Conservation (phyloP, 73 alveolate species). For the Paramecium primaurelia region DNA sequence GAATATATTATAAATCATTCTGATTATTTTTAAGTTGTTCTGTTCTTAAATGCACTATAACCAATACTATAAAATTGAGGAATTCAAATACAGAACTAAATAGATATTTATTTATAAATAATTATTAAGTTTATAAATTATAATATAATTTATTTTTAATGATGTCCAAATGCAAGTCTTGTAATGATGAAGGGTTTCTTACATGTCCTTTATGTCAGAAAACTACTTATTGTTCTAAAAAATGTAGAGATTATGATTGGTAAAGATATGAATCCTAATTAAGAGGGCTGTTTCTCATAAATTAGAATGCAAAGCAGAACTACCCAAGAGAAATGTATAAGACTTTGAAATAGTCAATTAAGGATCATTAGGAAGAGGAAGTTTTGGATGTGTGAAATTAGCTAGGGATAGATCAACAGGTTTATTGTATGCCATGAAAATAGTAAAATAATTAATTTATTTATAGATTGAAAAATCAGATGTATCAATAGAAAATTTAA, state of each 20-base stretch:
- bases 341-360: constrained; percentile 27
- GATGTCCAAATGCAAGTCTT: constrained; percentile 10
- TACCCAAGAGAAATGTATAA: not conserved
- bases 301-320: constrained; percentile 17
- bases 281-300: constrained; percentile 31
- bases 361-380: constrained; percentile 42
- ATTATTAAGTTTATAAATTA: not conserved
- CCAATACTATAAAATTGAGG: too few relatives aligned
- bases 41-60: not conserved
- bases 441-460: not conserved
- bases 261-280: not conserved
- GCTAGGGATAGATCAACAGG: constrained; percentile 47
- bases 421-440: constrained; percentile 47
- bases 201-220: constrained; percentile 4
- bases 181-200: constrained; percentile 7
- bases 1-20: too few relatives aligned
- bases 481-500: constrained; percentile 41
- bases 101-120: not conserved
- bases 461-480: not conserved
- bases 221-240: not conserved
- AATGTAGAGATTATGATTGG: constrained; percentile 43
- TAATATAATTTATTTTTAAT: not conserved
- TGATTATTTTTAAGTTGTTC: not conserved
- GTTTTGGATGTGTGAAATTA: constrained; percentile 50
- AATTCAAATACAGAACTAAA: too few relatives aligned